A percentile compares a stretch with the other conserved stretches of the same genome.
These are phyloP conservation scores for Scheffersomyces segobiensis DNA, from an alignment of 1,139 yeast species.

Conservation along the genomic window DNA sequence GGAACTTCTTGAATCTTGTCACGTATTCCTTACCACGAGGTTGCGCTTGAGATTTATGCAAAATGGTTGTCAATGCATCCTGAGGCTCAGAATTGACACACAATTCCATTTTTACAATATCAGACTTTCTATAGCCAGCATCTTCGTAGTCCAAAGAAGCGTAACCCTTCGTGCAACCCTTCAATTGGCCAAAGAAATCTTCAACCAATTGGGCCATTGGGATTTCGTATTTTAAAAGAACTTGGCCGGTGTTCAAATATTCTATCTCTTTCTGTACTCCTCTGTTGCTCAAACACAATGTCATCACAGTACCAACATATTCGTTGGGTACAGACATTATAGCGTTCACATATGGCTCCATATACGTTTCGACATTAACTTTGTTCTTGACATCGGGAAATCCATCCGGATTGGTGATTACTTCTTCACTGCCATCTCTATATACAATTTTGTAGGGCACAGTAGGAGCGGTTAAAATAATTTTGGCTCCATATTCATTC, in stretches of 20 bases:
- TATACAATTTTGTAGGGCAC: constrained; percentile 83
- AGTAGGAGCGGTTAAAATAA: constrained; percentile 93
- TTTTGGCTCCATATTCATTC: constrained; percentile 89
- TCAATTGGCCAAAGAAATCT: constrained; percentile 90
- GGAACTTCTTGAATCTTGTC: constrained; percentile 71
- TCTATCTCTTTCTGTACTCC: constrained; percentile 82
- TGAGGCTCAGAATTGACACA: constrained; percentile 87
- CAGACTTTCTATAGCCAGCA: constrained; percentile 78
- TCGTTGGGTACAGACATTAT: constrained; percentile 90
- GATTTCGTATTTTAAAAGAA: constrained; percentile 70
- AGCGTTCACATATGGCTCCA: constrained; percentile 91
- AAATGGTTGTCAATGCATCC: constrained; percentile 89
- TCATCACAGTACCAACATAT: constrained; percentile 82
- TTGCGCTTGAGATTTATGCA: constrained; percentile 80
- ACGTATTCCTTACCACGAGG: constrained; percentile 80
- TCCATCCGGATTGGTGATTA: constrained; percentile 87
- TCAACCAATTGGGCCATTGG: constrained; percentile 92
- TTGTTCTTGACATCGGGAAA: constrained; percentile 64
- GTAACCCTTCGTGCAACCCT: constrained; percentile 88
- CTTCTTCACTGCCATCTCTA: constrained; percentile 60
- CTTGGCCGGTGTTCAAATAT: constrained; percentile 80
- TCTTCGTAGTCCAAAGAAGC: constrained; percentile 96
- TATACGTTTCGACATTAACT: constrained; percentile 54
- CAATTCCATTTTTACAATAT: constrained; percentile 83
- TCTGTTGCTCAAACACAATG: constrained; percentile 79